Evolutionary conservation across 1,139 yeast genomes (phyloP), one percentile per base, ranked within the genome.

Genomic region (Schizosaccharomyces versatilis): DNA sequence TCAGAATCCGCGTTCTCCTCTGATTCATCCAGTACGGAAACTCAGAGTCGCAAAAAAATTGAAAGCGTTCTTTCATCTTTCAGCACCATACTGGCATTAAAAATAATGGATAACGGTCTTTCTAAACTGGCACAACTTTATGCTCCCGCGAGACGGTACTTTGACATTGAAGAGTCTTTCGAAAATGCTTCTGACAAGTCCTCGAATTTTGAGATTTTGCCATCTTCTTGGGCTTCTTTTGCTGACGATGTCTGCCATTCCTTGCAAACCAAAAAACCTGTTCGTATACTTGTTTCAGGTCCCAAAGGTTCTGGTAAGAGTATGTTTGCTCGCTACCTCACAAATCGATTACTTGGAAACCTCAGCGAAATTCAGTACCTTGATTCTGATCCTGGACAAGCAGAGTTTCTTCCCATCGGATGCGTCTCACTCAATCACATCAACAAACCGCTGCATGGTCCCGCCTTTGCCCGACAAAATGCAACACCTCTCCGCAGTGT

Each of bases 331-430:
- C 49, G 49, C 12, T 44, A 44, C 32, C 6, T 44, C 10, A 19
- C 49, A 8, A 44, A 44, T 17, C 36, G 49, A 15, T 9, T 44
- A 9, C 7, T 44, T 5, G 14, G 19, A n/a, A n/a, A 2, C 38
- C 1, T 14, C 1, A 15, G n/a, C 15, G 14, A 44, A 7, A 32
- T 68, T 54, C 71, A 74, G 38, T 75, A 79, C 54, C 61, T 90
- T 39, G 97, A 90, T 63, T 66, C 86, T 2, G 98, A 90, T 65
- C 95, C 96, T 0, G 95, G 95, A 0, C 96, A 86, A 64, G 78
- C 94, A 0, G 95, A 84, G 63, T 80, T 75, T 60, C 77, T 90
- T 0, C 70, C 71, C 6, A 93, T 95, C 0, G 88, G 84, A 47
- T 75, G 78, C 32, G 63, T 82, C n/a, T 73, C 84, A 0, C 52